Conservation (phyloP, 768 basidiomycete species). For the Phaeotremella fagi region DNA sequence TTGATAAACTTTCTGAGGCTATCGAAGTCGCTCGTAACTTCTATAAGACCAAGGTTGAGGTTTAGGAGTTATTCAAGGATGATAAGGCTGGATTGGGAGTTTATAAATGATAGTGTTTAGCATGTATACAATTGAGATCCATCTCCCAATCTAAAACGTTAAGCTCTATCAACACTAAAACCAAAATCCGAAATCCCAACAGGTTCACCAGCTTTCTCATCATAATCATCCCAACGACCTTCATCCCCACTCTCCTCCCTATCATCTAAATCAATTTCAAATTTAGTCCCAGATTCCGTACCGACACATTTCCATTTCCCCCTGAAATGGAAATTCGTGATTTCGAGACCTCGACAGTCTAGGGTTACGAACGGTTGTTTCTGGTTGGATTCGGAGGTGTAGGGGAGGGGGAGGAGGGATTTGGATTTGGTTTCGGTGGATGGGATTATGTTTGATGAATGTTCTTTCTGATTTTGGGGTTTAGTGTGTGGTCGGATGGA, state of each 20-base stretch:
- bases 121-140: not conserved
- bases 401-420: slow-evolving; percentile 26
- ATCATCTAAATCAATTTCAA: slow-evolving; percentile 43
- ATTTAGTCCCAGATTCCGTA: slow-evolving; percentile 23
- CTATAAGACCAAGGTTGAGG: slow-evolving; percentile 45
- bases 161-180: slow-evolving; percentile 23
- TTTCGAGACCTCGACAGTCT: slow-evolving; percentile 47
- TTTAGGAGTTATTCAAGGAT: slow-evolving; percentile 1
- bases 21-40: slow-evolving; percentile 55
- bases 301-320: slow-evolving; percentile 29
- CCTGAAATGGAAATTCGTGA: slow-evolving; percentile 36
- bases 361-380: slow-evolving; percentile 37
- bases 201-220: slow-evolving; percentile 38
- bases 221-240: slow-evolving; percentile 48
- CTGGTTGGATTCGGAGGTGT: slow-evolving; percentile 16
- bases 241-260: slow-evolving; percentile 23
- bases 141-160: not conserved
- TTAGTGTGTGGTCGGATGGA: not conserved
- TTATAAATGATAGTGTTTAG: not conserved
- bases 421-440: slow-evolving; percentile 26
- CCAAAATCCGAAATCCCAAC: slow-evolving; percentile 42
- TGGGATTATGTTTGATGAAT: slow-evolving; percentile 43
- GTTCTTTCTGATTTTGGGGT: slow-evolving; percentile 37
- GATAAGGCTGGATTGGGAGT: not conserved
- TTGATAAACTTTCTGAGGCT: slow-evolving; percentile 63